Evolutionary conservation across 441 rosid species (phyloP).

Genomic region (Omphalea diandra): DNA sequence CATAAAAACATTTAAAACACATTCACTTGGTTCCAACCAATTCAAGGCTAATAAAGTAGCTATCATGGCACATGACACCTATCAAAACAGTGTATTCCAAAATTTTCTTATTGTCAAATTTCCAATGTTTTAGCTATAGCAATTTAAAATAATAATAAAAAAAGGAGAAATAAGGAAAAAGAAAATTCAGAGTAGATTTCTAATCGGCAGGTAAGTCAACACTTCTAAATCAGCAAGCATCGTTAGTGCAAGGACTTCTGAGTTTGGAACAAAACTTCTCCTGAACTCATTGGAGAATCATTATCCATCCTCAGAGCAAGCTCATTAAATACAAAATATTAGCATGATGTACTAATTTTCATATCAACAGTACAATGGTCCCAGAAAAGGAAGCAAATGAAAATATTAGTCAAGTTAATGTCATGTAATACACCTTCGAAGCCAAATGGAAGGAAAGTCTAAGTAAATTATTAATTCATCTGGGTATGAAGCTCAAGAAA

Average conservation of each 20-base stretch:
- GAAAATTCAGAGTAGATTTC: neutral
- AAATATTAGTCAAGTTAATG: neutral
- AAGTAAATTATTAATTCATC: slow-evolving; percentile 15
- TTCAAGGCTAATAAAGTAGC: neutral
- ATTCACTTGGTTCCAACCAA: neutral
- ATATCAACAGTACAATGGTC: slow-evolving; percentile 9
- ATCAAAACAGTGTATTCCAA: neutral
- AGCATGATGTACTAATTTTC: slow-evolving; percentile 12
- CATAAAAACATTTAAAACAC: neutral
- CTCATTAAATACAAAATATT: slow-evolving; percentile 36
- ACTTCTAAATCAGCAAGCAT: slow-evolving; percentile 12
- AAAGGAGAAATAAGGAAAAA: neutral
- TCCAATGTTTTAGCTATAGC: slow-evolving; percentile 4
- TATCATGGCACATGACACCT: neutral
- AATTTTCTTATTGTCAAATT: neutral
- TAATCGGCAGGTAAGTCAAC: slow-evolving; percentile 16
- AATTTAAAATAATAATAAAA: neutral
- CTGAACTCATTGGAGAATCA: slow-evolving; percentile 25
- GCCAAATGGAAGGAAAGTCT: slow-evolving; percentile 5
- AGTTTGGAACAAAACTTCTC: slow-evolving; percentile 23
- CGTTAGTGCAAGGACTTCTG: slow-evolving; percentile 11
- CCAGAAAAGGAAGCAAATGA: slow-evolving; percentile 2
- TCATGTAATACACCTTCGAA: slow-evolving; percentile 18
- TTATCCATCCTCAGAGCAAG: slow-evolving; percentile 56
- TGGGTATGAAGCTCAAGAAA: slow-evolving; percentile 27